Conservation (phyloP, 805 yeast genomes). For the Aciculoconidium aculeatum region DNA sequence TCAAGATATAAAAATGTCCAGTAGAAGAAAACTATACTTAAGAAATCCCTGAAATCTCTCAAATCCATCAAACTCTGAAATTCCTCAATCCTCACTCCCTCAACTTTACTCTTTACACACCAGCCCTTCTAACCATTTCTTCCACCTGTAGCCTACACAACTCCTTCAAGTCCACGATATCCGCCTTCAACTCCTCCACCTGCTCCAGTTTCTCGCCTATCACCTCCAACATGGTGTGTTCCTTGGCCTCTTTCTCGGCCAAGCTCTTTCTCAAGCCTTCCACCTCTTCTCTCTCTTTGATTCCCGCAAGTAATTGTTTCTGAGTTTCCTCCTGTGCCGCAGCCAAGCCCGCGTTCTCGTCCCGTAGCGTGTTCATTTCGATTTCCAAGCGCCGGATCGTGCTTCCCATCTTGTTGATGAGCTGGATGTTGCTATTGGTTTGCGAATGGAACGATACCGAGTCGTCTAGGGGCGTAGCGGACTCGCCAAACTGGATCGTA, state of each 20-base stretch:
- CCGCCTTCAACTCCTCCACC: slow-evolving; percentile 81
- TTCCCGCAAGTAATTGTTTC: slow-evolving; percentile 52
- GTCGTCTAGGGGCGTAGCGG: slow-evolving; percentile 46
- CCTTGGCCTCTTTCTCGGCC: slow-evolving; percentile 31
- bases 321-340: slow-evolving; percentile 62
- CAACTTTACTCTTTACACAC: no score
- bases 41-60: no score
- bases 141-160: slow-evolving; percentile 79
- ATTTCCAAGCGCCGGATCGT: slow-evolving; percentile 76
- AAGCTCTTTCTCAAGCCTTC: slow-evolving; percentile 23
- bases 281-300: slow-evolving; percentile 20
- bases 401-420: slow-evolving; percentile 68
- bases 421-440: slow-evolving; percentile 41
- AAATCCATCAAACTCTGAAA: no score
- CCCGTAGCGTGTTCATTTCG: slow-evolving; percentile 61
- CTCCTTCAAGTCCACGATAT: slow-evolving; percentile 83
- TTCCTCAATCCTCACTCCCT: no score
- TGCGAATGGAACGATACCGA: no score
- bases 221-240: slow-evolving; percentile 57
- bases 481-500: slow-evolving; percentile 43
- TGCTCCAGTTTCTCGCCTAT: slow-evolving; percentile 85
- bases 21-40: no score
- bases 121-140: slow-evolving; percentile 78
- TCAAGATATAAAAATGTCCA: no score
- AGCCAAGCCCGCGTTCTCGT: slow-evolving; percentile 50